Conservation (phyloP, 2,329 filamentous ascomycete species). For the Nothopassalora personata region DNA sequence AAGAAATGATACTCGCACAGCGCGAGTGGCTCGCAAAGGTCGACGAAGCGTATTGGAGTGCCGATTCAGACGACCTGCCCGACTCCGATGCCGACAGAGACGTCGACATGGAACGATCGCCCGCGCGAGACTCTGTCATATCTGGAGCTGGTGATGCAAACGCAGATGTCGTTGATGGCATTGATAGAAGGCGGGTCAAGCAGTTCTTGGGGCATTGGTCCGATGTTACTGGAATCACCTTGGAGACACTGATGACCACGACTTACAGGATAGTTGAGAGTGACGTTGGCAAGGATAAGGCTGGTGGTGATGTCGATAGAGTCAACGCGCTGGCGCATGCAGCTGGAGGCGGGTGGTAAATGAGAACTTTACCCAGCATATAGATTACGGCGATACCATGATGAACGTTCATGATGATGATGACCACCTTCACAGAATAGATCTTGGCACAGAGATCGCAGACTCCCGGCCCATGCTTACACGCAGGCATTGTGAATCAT, state of each 20-base stretch:
- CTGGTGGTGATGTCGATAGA: conserved; percentile 65
- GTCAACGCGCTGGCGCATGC: conserved; percentile 86
- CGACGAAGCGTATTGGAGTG: conserved; percentile 48
- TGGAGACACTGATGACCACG: conserved; percentile 72
- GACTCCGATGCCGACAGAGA: conserved; percentile 21
- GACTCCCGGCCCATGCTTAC: too few species aligned
- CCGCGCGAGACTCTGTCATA: conserved; percentile 20
- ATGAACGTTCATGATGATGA: too few species aligned
- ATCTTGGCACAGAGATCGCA: too few species aligned
- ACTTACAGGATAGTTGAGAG: conserved; percentile 90
- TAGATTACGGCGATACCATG: too few species aligned
- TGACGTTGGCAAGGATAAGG: conserved; percentile 77
- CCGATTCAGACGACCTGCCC: conserved; percentile 20
- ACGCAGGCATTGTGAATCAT: too few species aligned
- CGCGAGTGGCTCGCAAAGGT: conserved; percentile 78
- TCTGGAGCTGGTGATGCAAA: conserved; percentile 24
- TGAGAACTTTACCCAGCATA: too few species aligned
- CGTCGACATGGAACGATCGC: conserved; percentile 14
- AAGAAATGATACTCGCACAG: conserved; percentile 61
- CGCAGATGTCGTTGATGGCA: conserved; percentile 38
- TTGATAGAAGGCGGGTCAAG: conserved; percentile 62
- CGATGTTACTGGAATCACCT: conserved; percentile 60
- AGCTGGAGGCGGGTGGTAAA: conserved; percentile 85
- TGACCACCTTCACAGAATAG: too few species aligned
- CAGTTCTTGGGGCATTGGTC: conserved; percentile 73